phyloP scores from a whole-genome alignment of 768 basidiomycete genomes.

The Calocybe indica region DNA sequence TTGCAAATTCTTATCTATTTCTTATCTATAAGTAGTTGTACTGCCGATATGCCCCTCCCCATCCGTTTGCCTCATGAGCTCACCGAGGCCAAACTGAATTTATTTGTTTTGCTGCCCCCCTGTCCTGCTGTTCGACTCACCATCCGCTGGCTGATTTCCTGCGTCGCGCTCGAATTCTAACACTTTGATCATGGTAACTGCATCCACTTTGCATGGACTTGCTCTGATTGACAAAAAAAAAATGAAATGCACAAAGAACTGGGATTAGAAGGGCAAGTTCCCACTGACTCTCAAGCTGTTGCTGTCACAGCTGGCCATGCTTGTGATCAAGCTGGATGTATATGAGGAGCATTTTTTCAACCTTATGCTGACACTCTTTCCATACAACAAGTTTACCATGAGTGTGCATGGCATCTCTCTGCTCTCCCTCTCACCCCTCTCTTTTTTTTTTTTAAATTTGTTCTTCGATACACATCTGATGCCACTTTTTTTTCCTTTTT shows the following conservation, averaged over 20 bases:
- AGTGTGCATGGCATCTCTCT: constrained; percentile 40
- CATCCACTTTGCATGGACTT: too few relatives aligned
- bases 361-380: constrained; percentile 80
- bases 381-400: constrained; percentile 96
- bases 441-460: too few relatives aligned
- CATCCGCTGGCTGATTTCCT: background rate
- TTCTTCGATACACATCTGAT: background rate
- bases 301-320: constrained; percentile 63
- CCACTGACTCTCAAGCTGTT: constrained; percentile 73
- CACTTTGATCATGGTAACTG: too few relatives aligned
- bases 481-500: background rate
- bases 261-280: constrained; percentile 85
- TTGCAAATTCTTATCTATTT: too few relatives aligned
- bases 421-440: background rate
- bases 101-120: too few relatives aligned
- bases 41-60: too few relatives aligned
- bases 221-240: too few relatives aligned
- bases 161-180: too few relatives aligned
- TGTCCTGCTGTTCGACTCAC: too few relatives aligned
- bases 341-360: constrained; percentile 92
- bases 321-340: constrained; percentile 78
- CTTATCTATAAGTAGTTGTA: too few relatives aligned
- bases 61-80: too few relatives aligned
- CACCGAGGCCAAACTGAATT: too few relatives aligned
- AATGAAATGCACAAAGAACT: constrained; percentile 45